Evolutionary conservation across 2,329 filamentous ascomycete species (phyloP), one percentile per base, ranked within the genome.

Genomic region (Lasiodiplodia sp.): DNA sequence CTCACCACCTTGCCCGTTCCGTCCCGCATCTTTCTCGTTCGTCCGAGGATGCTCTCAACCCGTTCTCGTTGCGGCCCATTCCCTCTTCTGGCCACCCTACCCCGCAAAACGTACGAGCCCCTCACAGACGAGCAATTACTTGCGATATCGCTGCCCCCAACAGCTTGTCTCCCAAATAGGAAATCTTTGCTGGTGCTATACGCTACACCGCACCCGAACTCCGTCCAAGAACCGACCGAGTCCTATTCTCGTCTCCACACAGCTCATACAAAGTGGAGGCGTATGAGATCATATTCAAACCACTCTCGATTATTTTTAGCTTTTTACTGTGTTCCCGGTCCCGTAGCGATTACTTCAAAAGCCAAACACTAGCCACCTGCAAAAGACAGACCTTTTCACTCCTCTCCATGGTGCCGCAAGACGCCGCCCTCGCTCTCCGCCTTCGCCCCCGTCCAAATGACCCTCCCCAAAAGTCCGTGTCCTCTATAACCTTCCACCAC

Each of bases 1-100:
- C 58, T 28, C 14, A 18, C 23, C 10, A 14, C 12, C 14, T n/a
- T 62, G 14, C 37, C 37, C 38, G 55, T 28, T 49, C 49, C 58
- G 40, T 51, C 31, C 60, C 60, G 60, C 51, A 7, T 63, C 28
- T 63, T 63, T 63, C 44, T 63, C 58, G 58, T 63, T 21, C 10
- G n/a, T 25, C 58, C 58, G 58, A 63, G 58, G 58, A 49, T 28
- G 53, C 40, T 16, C 56, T 57, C 53, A 60, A 44, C 38, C 5
- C 56, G 31, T 44, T 14, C 31, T 34, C 31, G 31, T 34, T 10
- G 31, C 37, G 37, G n/a, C 37, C n/a, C 12, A 10, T 47, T 62
- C n/a, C 34, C n/a, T 21, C 16, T 21, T 58, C n/a, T 25, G 25
- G 44, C 44, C n/a, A 47, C 4, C 44, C n/a, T 63, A 63, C 58